Evolutionary conservation across 371 early-diverging fungal species (phyloP), one percentile per base, ranked within the genome.

Genomic region (Actinomortierella ambigua): DNA sequence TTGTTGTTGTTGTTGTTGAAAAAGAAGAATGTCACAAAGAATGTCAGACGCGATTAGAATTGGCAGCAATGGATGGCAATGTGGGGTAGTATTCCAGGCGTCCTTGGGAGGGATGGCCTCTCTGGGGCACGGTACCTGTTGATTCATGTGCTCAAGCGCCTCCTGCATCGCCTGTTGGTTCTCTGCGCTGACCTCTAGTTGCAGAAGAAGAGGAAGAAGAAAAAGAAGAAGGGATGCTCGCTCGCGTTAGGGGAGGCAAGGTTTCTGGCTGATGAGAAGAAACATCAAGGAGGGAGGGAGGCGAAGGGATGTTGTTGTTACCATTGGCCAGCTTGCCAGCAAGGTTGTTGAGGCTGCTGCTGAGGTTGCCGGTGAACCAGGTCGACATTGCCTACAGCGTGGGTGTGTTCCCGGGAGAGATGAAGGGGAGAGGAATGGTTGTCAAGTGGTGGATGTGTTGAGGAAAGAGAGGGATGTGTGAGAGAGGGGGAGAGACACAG

Each of bases 281-380:
- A 8, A 48, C 3, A 48, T 48, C 48, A 20, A 48, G 22, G 9
- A 22, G 2, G 48, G 24, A 3, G 48, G 1, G 22, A 6, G 48
- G 9, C 20, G 22, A 18, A 9, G 18, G 22, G 48, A 22, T 11
- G 24, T 17, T 18, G 22, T 2, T 18, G 17, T 42, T 57, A 73
- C 75, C 75, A 20, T 67, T 63, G 22, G 75, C 75, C 53, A 73
- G 61, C 51, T 64, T 66, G 64, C 58, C 63, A 44, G 73, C 73
- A 44, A 71, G 59, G 66, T 65, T 69, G 54, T 64, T 57, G 48
- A 69, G 65, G 50, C 61, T 66, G 42, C 63, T 59, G 55, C 53
- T 58, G 56, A 44, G 49, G 44, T 26, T 48, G 48, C 48, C 48
- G 11, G 18, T 20, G 48, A 48, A 24, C 48, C 22, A 24, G 22